A percentile compares a stretch with the other conserved stretches of the same genome.
These are phyloP conservation scores for Thielaviopsis populi DNA, from an alignment of 2,329 filamentous ascomycete genomes.

Conservation along the genomic window DNA sequence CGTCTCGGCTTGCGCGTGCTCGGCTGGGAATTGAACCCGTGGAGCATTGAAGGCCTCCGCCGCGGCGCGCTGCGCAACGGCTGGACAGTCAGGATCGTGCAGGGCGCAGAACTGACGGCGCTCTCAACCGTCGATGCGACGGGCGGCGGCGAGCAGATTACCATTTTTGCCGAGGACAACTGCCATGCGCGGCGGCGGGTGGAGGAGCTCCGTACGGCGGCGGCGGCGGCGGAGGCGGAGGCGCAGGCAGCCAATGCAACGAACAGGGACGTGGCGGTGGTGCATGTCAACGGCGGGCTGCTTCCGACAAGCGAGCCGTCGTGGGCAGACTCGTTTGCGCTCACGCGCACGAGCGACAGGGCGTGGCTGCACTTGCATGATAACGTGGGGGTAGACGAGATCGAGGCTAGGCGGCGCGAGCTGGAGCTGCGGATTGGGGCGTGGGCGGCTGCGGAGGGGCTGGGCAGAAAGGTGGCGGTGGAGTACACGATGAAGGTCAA, in stretches of 20 bases:
- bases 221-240: too few species aligned
- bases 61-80: constrained; percentile 58
- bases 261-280: constrained; percentile 23
- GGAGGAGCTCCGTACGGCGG: constrained; percentile 23
- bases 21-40: constrained; percentile 82
- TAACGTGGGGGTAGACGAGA: constrained; percentile 43
- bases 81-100: constrained; percentile 45
- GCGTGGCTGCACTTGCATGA: constrained; percentile 53
- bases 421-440: constrained; percentile 33
- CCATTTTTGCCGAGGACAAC: constrained; percentile 59
- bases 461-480: constrained; percentile 24
- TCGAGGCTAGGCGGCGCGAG: constrained; percentile 31
- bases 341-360: constrained; percentile 25
- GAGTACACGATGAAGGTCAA: constrained; percentile 51
- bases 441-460: constrained; percentile 22
- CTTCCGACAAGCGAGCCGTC: constrained; percentile 41
- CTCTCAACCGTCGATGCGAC: constrained; percentile 23
- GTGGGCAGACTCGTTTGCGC: constrained; percentile 38
- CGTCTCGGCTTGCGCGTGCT: constrained; percentile 56
- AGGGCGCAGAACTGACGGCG: constrained; percentile 25
- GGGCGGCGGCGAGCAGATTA: constrained; percentile 38
- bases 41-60: constrained; percentile 70
- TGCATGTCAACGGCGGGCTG: constrained; percentile 51
- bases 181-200: constrained; percentile 33
- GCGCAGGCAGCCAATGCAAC: too few species aligned